phyloP scores from a whole-genome alignment of 1,284 basidiomycete genomes.

The Exobasidium cylindrosporum region DNA sequence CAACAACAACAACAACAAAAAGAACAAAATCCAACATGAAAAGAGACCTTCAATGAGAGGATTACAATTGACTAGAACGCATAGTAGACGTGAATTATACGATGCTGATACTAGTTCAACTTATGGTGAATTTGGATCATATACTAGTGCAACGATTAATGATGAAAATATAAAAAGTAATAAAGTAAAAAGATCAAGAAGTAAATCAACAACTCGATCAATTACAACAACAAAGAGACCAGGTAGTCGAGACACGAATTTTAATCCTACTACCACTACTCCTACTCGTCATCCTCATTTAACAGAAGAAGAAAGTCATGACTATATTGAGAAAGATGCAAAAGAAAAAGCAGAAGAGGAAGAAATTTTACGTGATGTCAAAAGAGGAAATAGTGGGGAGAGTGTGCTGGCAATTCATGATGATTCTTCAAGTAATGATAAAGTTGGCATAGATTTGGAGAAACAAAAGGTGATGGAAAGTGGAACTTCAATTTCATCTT shows the following conservation, averaged over 20 bases:
- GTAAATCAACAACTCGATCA: background rate
- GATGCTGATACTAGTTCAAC: constrained; percentile 12
- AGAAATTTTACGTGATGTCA: background rate
- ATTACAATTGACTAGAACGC: background rate
- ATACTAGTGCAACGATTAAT: background rate
- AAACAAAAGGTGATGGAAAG: background rate
- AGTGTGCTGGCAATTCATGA: background rate
- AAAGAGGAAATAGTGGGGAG: constrained; percentile 9
- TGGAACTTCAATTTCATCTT: background rate
- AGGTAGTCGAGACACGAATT: background rate
- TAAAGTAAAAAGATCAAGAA: background rate
- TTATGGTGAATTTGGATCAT: constrained; percentile 12
- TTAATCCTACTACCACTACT: background rate
- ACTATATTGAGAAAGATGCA: background rate
- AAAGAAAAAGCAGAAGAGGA: constrained; percentile 7
- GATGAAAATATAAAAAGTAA: background rate
- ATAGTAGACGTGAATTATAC: constrained; percentile 10
- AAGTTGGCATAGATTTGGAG: constrained; percentile 6
- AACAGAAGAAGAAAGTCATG: background rate
- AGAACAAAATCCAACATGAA: too few species aligned
- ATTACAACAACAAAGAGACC: background rate
- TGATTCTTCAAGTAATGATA: background rate
- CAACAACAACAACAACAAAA: background rate
- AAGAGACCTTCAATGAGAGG: background rate
- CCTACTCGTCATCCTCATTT: too few species aligned